These are phyloP conservation scores for Sporothrix variecibatus DNA, from an alignment of 2,329 filamentous ascomycete species.

Conservation along the genomic window DNA sequence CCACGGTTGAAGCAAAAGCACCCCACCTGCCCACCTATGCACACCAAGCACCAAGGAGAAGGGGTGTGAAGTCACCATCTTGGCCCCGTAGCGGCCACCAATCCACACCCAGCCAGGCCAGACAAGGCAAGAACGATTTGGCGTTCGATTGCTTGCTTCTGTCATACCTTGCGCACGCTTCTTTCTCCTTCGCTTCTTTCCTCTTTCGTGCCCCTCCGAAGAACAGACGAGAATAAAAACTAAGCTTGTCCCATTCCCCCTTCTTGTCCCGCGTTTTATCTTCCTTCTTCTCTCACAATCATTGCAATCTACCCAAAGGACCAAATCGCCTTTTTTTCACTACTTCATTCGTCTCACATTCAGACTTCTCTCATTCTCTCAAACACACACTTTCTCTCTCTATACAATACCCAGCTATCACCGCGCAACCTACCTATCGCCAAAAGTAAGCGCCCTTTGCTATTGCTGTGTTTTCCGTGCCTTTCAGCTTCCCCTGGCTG, in stretches of 20 bases:
- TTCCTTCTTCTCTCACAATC: background rate
- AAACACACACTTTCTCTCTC: background rate
- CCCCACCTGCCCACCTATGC: constrained; percentile 7
- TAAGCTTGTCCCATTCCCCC: constrained; percentile 3
- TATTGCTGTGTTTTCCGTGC: background rate
- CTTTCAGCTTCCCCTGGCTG: background rate
- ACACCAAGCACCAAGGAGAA: background rate
- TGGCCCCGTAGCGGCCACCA: background rate
- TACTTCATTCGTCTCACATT: background rate
- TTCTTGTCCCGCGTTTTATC: background rate
- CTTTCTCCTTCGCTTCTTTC: constrained; percentile 5
- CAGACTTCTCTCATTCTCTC: background rate
- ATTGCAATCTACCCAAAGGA: background rate
- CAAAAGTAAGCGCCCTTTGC: constrained; percentile 17
- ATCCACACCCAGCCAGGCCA: background rate
- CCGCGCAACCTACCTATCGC: background rate
- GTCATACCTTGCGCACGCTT: background rate
- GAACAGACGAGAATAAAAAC: background rate
- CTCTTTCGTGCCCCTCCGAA: constrained; percentile 7
- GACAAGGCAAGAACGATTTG: background rate
- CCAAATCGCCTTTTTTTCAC: background rate
- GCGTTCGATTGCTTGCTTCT: constrained; percentile 11
- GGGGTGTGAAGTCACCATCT: constrained; percentile 16
- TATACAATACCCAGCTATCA: background rate
- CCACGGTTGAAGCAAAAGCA: background rate